Conservation (phyloP, 352 stramenopile genomes). For the Pythium periplocum region DNA sequence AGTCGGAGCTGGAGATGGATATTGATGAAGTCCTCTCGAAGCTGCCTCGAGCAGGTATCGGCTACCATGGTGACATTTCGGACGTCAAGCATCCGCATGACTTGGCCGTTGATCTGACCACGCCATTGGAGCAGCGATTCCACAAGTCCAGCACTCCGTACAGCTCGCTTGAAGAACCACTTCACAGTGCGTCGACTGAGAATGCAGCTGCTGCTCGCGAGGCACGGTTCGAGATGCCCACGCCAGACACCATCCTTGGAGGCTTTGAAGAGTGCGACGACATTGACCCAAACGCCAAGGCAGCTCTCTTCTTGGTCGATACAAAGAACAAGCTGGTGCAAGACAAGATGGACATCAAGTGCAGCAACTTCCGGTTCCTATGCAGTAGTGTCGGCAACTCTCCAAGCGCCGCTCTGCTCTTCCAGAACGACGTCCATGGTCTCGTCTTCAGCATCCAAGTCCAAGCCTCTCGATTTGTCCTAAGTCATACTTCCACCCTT, state of each 20-base stretch:
- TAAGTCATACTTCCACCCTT: conserved; percentile 50
- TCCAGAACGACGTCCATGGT: conserved; percentile 79
- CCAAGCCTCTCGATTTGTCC: conserved; percentile 14
- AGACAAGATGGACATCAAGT: conserved; percentile 59
- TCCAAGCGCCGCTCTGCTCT: conserved; percentile 45
- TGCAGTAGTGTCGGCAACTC: conserved; percentile 11
- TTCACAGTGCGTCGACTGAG: conserved; percentile 35
- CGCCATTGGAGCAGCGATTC: conserved; percentile 59
- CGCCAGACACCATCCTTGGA: conserved; percentile 68
- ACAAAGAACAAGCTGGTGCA: conserved; percentile 28
- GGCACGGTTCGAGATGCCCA: conserved; percentile 46
- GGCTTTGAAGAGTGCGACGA: conserved; percentile 81
- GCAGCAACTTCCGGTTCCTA: conserved; percentile 60
- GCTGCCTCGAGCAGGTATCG: conserved; percentile 65
- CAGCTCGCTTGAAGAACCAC: conserved; percentile 58
- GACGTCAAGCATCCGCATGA: conserved; percentile 48
- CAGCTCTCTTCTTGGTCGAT: conserved; percentile 42
- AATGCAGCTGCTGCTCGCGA: not conserved
- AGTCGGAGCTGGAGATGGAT: conserved; percentile 47
- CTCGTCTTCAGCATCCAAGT: conserved; percentile 51
- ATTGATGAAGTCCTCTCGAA: conserved; percentile 57
- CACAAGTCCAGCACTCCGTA: conserved; percentile 77
- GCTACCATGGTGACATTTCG: conserved; percentile 66
- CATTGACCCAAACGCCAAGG: conserved; percentile 67
- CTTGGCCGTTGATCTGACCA: conserved; percentile 41